Evolutionary conservation across 192 early-diverging fungal species (phyloP).

Genomic region (Coemansia sp.): DNA sequence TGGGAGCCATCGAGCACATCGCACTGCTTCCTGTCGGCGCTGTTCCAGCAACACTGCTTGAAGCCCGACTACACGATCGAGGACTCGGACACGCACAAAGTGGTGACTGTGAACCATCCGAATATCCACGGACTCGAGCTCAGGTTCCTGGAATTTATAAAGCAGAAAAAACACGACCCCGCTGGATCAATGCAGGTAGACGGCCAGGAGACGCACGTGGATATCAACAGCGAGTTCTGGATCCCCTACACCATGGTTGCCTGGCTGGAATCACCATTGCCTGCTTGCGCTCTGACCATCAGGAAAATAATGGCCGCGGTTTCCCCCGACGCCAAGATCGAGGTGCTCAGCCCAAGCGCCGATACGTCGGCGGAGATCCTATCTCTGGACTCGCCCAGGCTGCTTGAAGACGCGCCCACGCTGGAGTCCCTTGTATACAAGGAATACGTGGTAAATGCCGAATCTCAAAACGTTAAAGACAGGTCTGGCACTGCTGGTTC

Average conservation of each 20-base stretch:
- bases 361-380: background rate
- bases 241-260: conserved; percentile 37
- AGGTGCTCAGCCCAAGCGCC: background rate
- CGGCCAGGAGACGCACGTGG: background rate
- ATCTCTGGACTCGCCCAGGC: conserved; percentile 28
- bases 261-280: conserved; percentile 25
- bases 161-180: background rate
- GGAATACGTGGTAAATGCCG: background rate
- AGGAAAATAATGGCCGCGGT: conserved; percentile 29
- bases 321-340: background rate
- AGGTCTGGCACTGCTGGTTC: background rate
- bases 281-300: conserved; percentile 43
- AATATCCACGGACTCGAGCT: conserved; percentile 32
- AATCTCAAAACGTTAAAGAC: too few species aligned
- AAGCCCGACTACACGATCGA: conserved; percentile 17
- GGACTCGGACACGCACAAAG: conserved; percentile 21
- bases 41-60: conserved; percentile 25
- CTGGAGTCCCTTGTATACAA: conserved; percentile 25
- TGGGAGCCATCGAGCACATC: conserved; percentile 36
- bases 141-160: conserved; percentile 28
- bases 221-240: conserved; percentile 17
- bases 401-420: conserved; percentile 48
- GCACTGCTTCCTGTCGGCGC: conserved; percentile 33
- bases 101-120: conserved; percentile 23
- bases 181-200: conserved; percentile 18